Evolutionary conservation across 805 yeast genomes (phyloP), one percentile per base, ranked within the genome.

Genomic region (Debaryomyces prosopidis): DNA sequence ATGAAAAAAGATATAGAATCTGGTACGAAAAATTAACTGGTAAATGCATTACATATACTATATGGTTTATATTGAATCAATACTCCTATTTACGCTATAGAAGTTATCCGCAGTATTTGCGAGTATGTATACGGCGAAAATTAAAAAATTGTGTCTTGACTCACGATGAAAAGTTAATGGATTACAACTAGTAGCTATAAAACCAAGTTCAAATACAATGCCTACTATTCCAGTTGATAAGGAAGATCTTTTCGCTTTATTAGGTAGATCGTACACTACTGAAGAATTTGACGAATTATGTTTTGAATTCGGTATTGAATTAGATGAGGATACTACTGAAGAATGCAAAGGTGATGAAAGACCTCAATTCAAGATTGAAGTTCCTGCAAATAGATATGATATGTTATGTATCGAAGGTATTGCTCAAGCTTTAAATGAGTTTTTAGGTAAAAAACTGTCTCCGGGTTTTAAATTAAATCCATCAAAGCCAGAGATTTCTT

Each of bases 321-420:
- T 94, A 50, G 99, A 94, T 66, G 99, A 95, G 72, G 98, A 95
- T 67, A 89, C 96, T 63, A 87, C 96, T 36, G 89, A 86, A 31
- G 84, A 80, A 39, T 84, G 86, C 53, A 69, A 65, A 48, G 65
- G 74, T n/a, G 87, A 82, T 52, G 96, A 89, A 69, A 85, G 96
- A 67, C 97, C 99, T n/a, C 95, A 92, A 69, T 79, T 89, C 59
- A 94, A 94, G 73, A 89, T 94, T 60, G 99, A 94, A 68, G 84
- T 95, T 52, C 97, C 97, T 47, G 99, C 99, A 51, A 94, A 94
- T 73, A 87, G 99, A 77, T 95, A 94, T 63, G 99, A 94, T 67
- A 83, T 94, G 91, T 82, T 94, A 54, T 95, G 99, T 76, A 87
- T 90, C 57, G 99, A 94, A 71, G 99, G 99, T 63, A 90, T 94